Evolutionary conservation across 2,329 filamentous ascomycete genomes (phyloP), one percentile per base, ranked within the genome.

Genomic region (Xylariales sp.): DNA sequence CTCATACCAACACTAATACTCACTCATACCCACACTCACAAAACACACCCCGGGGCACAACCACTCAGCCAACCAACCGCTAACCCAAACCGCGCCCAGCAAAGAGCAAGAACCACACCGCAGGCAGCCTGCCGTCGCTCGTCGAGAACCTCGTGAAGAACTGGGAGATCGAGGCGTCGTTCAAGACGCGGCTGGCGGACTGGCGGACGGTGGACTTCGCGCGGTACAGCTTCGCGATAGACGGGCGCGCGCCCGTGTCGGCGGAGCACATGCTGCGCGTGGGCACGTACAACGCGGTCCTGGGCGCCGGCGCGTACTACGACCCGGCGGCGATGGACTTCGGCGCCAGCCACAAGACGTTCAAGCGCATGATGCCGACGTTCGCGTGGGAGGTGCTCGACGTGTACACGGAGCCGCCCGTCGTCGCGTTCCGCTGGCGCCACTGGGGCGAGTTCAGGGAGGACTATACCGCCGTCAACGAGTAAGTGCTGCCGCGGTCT

Each of bases 61-160:
- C 23, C 2, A 23, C 23, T 23, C 23, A 23, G 23, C 23, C 23
- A 23, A 2, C 23, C 23, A 23, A 2, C 23, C 23, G 23, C 23
- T 23, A 23, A 23, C 23, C 23, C 23, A 2, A 23, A 2, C 23
- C 23, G 2, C 23, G 23, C 28, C 3, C n/a, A 91, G 89, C 86
- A 61, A 90, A 89, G 77, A 81, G 79, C 43, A 83, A 81, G 78
- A 83, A 79, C 73, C 89, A 91, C 76, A 78, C 79, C 53, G 81
- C 87, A 3, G 83, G 82, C 43, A 88, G 85, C 64, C 84, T 91
- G 2, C 84, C 86, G 14, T 79, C 84, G 56, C 83, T 91, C 4
- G 89, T 91, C 46, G 86, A 91, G 76, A 91, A 91, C 75, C 84
- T 91, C 1, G 89, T 91, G 75, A 91, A 91, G 81, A 91, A 91